Evolutionary conservation across 371 early-diverging fungal species (phyloP).

Genomic region (Entomophthora muscae): DNA sequence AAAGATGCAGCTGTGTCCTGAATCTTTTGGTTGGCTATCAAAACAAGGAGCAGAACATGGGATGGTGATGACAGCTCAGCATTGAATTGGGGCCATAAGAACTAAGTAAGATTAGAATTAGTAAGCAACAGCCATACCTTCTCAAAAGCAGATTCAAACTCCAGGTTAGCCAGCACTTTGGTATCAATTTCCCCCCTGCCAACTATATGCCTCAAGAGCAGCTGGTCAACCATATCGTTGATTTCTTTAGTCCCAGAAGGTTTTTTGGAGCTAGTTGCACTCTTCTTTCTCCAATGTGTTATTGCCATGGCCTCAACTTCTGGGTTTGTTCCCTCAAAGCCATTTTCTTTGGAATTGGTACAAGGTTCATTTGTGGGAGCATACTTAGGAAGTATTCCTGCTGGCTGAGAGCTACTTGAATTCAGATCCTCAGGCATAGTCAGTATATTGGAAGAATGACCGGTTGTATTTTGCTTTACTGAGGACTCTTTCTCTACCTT

Average conservation of each 20-base stretch:
- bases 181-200: background rate
- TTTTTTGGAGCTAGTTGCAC: background rate
- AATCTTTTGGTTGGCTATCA: constrained; percentile 71
- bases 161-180: background rate
- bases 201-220: background rate
- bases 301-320: background rate
- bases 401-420: too few relatives aligned
- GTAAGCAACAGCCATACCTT: background rate
- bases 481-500: too few relatives aligned
- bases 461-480: too few relatives aligned
- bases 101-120: constrained; percentile 16
- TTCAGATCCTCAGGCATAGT: too few relatives aligned
- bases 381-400: background rate
- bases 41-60: constrained; percentile 55
- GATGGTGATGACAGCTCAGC: constrained; percentile 21
- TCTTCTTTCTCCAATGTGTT: background rate
- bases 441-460: too few relatives aligned
- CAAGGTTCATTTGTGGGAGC: background rate
- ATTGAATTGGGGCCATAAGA: constrained; percentile 58
- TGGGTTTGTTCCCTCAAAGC: background rate
- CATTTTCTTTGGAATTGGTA: background rate
- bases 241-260: background rate
- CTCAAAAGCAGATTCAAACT: background rate
- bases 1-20: constrained; percentile 17
- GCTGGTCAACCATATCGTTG: background rate